A percentile compares a stretch with the other conserved stretches of the same genome.
These are phyloP conservation scores for Plantago coronopus DNA, from an alignment of 305 asterid species.

Conservation along the genomic window DNA sequence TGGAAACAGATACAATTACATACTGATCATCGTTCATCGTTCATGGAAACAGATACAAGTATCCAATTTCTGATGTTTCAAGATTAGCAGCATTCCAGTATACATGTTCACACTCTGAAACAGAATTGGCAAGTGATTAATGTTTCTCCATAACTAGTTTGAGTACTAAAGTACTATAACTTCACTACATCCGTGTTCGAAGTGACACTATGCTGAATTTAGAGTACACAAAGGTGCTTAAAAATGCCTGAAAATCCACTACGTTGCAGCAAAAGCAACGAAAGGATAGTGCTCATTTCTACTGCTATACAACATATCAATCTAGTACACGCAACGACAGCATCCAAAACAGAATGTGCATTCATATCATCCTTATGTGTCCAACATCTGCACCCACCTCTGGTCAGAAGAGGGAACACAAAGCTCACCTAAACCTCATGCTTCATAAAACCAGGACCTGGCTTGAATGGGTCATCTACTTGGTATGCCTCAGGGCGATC, in stretches of 20 bases:
- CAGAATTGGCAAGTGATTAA: neutral
- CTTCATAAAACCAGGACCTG: conserved; percentile 80
- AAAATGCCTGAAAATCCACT: too few relatives aligned
- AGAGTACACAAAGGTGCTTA: too few relatives aligned
- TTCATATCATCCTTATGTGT: neutral
- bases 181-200: conserved; percentile 1
- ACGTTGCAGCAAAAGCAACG: neutral
- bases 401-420: conserved; percentile 5
- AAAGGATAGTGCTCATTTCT: conserved; percentile 1
- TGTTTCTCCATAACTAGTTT: conserved; percentile 2
- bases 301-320: neutral
- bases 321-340: conserved; percentile 4
- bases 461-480: conserved; percentile 78
- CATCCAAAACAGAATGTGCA: neutral
- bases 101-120: neutral
- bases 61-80: too few relatives aligned
- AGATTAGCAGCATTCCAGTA: neutral
- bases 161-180: neutral
- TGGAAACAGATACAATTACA: too few relatives aligned
- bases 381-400: conserved; percentile 4
- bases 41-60: too few relatives aligned
- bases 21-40: too few relatives aligned
- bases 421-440: conserved; percentile 43
- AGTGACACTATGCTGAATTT: conserved; percentile 2
- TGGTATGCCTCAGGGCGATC: conserved; percentile 79